Conservation (phyloP, 23 red algal species). For the Gracilaria domingensis region DNA sequence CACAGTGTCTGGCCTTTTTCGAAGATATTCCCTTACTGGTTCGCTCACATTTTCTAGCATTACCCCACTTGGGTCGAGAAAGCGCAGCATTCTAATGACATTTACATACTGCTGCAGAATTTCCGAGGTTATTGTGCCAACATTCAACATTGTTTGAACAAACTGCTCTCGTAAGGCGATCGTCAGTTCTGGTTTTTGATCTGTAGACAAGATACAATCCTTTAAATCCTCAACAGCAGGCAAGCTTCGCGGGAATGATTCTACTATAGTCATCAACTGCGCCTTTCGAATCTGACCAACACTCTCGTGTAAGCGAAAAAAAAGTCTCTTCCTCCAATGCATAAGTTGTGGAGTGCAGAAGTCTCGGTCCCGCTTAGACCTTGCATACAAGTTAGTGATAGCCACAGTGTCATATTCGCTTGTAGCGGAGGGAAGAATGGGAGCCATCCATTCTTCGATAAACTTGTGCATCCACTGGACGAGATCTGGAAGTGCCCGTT, state of each 20-base stretch:
- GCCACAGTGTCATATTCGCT: background rate
- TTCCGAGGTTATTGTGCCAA: conserved; percentile 70
- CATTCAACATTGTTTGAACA: conserved; percentile 58
- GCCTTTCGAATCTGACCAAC: conserved; percentile 62
- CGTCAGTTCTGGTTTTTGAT: conserved; percentile 64
- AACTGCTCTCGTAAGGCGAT: conserved; percentile 70
- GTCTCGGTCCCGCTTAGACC: background rate
- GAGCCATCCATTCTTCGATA: conserved; percentile 44
- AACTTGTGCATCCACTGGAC: conserved; percentile 52
- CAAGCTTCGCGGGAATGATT: conserved; percentile 66
- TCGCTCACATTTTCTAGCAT: conserved; percentile 78
- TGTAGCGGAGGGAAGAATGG: conserved; percentile 41
- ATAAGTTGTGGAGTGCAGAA: conserved; percentile 5
- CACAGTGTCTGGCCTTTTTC: conserved; percentile 69
- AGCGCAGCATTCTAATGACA: conserved; percentile 66
- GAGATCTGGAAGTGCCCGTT: conserved; percentile 50
- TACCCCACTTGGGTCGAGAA: conserved; percentile 72
- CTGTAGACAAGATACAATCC: conserved; percentile 74
- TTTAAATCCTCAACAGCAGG: conserved; percentile 78
- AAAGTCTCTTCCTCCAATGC: conserved; percentile 65
- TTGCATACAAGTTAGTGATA: background rate
- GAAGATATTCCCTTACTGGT: conserved; percentile 68
- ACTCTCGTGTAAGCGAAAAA: conserved; percentile 66
- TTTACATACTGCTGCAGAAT: conserved; percentile 79
- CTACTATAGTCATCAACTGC: conserved; percentile 62